Conservation (phyloP, 2,329 filamentous ascomycete species). For the Colletotrichum sp. region DNA sequence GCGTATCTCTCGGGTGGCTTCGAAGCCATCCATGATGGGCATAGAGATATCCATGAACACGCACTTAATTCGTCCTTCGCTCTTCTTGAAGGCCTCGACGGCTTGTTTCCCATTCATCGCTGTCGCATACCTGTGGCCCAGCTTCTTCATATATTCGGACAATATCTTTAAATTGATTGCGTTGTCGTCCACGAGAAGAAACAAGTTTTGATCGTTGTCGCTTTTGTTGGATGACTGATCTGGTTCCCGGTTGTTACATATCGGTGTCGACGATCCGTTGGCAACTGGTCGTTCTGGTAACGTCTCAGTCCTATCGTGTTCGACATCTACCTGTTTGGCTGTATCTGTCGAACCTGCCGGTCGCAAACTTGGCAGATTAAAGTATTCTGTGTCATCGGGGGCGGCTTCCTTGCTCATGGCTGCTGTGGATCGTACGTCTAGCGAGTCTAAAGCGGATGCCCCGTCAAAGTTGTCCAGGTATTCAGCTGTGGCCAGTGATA, state of each 20-base stretch:
- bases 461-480: background rate
- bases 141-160: slow-evolving; percentile 38
- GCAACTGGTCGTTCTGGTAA: background rate
- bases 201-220: background rate
- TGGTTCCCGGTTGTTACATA: background rate
- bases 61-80: slow-evolving; percentile 28
- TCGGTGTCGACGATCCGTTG: background rate
- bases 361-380: background rate
- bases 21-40: slow-evolving; percentile 61
- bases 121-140: slow-evolving; percentile 31
- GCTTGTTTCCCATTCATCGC: slow-evolving; percentile 40
- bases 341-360: background rate
- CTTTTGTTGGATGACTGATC: background rate
- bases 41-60: slow-evolving; percentile 59
- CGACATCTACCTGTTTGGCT: background rate
- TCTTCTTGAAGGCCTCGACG: slow-evolving; percentile 29
- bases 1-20: slow-evolving; percentile 55
- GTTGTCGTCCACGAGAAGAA: slow-evolving; percentile 48
- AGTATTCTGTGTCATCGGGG: background rate
- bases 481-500: background rate
- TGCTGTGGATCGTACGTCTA: background rate
- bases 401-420: background rate
- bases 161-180: slow-evolving; percentile 42
- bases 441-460: background rate
- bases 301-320: background rate